Percentiles rank a stretch among this genome's conserved stretches.
phyloP scores from a whole-genome alignment of 1,139 yeast species.

The Pichia sp. region DNA sequence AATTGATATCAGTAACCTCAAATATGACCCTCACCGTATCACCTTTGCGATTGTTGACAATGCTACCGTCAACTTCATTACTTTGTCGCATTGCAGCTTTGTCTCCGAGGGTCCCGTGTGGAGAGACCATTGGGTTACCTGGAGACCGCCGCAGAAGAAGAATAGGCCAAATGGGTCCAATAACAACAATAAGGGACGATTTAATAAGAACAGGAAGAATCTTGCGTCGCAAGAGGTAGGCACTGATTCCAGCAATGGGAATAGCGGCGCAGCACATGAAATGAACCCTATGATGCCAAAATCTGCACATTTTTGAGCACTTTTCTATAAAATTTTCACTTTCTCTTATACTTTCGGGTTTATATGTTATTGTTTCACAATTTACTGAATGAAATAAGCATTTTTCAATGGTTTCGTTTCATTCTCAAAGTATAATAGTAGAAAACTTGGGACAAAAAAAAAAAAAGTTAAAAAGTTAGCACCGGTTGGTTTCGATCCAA shows the following conservation, averaged over 20 bases:
- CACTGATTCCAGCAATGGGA: neutral
- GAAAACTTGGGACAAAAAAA: neutral
- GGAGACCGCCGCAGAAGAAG: slow-evolving; percentile 17
- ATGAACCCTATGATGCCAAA: neutral
- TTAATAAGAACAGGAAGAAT: neutral
- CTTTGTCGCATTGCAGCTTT: slow-evolving; percentile 57
- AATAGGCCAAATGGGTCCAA: neutral
- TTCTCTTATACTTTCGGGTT: neutral
- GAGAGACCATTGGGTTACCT: slow-evolving; percentile 28
- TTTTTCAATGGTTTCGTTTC: no score
- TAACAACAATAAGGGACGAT: neutral
- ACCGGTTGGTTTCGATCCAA: slow-evolving; percentile 99
- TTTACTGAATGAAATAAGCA: no score
- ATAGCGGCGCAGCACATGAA: neutral
- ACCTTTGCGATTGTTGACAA: slow-evolving; percentile 65
- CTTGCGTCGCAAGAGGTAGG: neutral
- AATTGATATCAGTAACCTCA: slow-evolving; percentile 33
- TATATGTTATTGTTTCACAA: no score
- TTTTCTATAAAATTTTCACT: neutral
- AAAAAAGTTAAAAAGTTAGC: slow-evolving; percentile 46
- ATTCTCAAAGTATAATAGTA: no score
- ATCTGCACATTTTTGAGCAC: slow-evolving; percentile 9
- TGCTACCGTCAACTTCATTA: slow-evolving; percentile 67
- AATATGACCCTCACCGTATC: slow-evolving; percentile 33
- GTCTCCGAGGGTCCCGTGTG: slow-evolving; percentile 36